A percentile compares a stretch with the other conserved stretches of the same genome.
These are phyloP conservation scores for Melampsora americana DNA, from an alignment of 1,284 basidiomycete genomes.

Conservation along the genomic window DNA sequence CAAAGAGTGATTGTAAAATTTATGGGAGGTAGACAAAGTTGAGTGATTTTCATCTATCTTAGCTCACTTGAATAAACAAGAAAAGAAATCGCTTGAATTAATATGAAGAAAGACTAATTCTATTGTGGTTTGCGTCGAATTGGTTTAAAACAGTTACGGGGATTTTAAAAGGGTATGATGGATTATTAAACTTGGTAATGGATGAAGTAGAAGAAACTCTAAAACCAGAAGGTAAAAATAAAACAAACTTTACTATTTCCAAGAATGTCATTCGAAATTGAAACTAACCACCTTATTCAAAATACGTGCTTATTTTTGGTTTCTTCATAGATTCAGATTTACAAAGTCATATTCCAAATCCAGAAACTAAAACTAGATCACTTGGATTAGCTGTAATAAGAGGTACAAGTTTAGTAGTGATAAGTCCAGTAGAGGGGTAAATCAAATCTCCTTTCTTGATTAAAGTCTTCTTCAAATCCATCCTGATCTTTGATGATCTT, in stretches of 20 bases:
- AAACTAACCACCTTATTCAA: no score
- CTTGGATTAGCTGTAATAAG: conserved; percentile 82
- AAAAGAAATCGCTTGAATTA: not conserved
- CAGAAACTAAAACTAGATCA: conserved; percentile 59
- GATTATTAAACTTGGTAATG: conserved; percentile 89
- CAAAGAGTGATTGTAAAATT: conserved; percentile 92
- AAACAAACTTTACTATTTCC: no score
- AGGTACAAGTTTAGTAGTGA: conserved; percentile 84
- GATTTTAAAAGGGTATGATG: conserved; percentile 90
- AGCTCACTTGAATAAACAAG: no score
- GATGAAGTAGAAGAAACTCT: conserved; percentile 79
- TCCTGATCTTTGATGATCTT: not conserved
- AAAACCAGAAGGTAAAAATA: no score
- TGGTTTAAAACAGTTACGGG: conserved; percentile 70
- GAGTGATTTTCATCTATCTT: no score
- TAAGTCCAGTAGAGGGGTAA: conserved; percentile 88
- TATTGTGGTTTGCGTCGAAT: not conserved
- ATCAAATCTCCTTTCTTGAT: conserved; percentile 50
- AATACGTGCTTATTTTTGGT: not conserved
- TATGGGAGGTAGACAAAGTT: conserved; percentile 90
- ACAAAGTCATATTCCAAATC: no score
- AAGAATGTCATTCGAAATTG: no score
- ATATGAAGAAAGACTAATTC: conserved; percentile 2
- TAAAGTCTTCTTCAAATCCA: not conserved
- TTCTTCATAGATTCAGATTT: not conserved